These are phyloP conservation scores for Hortaea werneckii DNA, from an alignment of 2,329 filamentous ascomycete genomes.

Conservation along the genomic window DNA sequence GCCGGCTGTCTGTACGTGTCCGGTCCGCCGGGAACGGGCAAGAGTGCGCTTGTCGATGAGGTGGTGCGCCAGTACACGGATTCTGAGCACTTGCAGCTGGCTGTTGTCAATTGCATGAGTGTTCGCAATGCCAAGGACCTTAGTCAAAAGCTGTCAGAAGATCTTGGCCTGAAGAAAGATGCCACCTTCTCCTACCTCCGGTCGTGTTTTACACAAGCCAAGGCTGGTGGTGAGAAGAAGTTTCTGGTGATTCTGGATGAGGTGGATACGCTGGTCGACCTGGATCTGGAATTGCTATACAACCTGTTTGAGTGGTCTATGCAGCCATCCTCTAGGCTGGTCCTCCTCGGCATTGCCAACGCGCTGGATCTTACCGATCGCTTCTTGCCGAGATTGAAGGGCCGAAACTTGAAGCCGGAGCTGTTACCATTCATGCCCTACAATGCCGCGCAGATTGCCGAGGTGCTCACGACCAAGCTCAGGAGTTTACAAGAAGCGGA, in stretches of 20 bases:
- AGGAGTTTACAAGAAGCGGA: slow-evolving; percentile 47
- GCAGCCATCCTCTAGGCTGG: slow-evolving; percentile 64
- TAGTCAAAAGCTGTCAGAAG: slow-evolving; percentile 66
- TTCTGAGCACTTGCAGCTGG: slow-evolving; percentile 49
- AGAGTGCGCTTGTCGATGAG: slow-evolving; percentile 85
- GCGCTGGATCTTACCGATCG: slow-evolving; percentile 91
- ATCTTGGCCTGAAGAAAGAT: slow-evolving; percentile 51
- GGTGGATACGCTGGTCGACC: slow-evolving; percentile 82
- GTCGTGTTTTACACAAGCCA: slow-evolving; percentile 54
- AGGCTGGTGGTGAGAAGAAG: slow-evolving; percentile 44
- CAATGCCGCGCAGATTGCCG: slow-evolving; percentile 74
- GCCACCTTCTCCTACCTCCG: slow-evolving; percentile 60
- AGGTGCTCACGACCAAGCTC: slow-evolving; percentile 75
- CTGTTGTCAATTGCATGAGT: slow-evolving; percentile 95
- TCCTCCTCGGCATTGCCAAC: slow-evolving; percentile 89
- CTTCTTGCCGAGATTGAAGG: slow-evolving; percentile 85
- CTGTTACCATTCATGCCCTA: slow-evolving; percentile 90
- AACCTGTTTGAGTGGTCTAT: slow-evolving; percentile 95
- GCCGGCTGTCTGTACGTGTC: slow-evolving; percentile 89
- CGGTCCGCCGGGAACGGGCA: slow-evolving; percentile 90
- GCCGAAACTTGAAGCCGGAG: slow-evolving; percentile 80
- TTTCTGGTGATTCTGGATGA: slow-evolving; percentile 89
- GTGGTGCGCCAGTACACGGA: slow-evolving; percentile 54
- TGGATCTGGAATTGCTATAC: slow-evolving; percentile 83
- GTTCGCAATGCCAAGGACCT: slow-evolving; percentile 81